Conservation (phyloP, 1,284 basidiomycete species). For the Ceratobasidium sp. region DNA sequence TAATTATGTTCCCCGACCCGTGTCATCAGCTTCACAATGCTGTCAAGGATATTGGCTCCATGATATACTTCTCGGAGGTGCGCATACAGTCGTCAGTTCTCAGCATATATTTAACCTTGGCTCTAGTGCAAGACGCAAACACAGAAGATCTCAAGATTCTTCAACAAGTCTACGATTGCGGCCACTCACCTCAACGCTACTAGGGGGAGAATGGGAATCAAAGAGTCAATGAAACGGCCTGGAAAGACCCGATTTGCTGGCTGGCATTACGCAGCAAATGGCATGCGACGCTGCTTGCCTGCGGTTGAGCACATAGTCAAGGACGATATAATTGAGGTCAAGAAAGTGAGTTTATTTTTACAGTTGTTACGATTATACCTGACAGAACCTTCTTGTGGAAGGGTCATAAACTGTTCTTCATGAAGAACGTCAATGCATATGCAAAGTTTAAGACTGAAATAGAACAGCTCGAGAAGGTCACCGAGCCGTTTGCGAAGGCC, state of each 20-base stretch:
- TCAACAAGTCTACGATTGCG: constrained; percentile 50
- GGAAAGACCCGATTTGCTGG: constrained; percentile 53
- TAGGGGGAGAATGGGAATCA: constrained; percentile 41
- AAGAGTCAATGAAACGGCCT: constrained; percentile 51
- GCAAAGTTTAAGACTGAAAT: neutral
- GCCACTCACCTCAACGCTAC: constrained; percentile 47
- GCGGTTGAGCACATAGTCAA: constrained; percentile 7
- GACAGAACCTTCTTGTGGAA: neutral
- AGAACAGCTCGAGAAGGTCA: constrained; percentile 29
- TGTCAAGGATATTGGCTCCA: constrained; percentile 52
- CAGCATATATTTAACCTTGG: neutral
- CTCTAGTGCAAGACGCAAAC: constrained; percentile 43
- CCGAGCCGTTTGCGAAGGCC: constrained; percentile 40
- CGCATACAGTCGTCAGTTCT: constrained; percentile 17
- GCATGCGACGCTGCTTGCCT: constrained; percentile 1
- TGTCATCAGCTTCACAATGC: constrained; percentile 53
- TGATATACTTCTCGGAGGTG: constrained; percentile 50
- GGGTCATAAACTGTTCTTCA: constrained; percentile 11
- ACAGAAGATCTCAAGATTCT: constrained; percentile 48
- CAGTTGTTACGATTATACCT: neutral
- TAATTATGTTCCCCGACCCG: constrained; percentile 53
- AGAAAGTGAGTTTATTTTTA: constrained; percentile 5
- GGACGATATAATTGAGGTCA: neutral
- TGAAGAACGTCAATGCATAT: neutral
- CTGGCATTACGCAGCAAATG: constrained; percentile 43